Conservation (phyloP, 2,329 filamentous ascomycete genomes). For the Mollisia scopiformis region DNA sequence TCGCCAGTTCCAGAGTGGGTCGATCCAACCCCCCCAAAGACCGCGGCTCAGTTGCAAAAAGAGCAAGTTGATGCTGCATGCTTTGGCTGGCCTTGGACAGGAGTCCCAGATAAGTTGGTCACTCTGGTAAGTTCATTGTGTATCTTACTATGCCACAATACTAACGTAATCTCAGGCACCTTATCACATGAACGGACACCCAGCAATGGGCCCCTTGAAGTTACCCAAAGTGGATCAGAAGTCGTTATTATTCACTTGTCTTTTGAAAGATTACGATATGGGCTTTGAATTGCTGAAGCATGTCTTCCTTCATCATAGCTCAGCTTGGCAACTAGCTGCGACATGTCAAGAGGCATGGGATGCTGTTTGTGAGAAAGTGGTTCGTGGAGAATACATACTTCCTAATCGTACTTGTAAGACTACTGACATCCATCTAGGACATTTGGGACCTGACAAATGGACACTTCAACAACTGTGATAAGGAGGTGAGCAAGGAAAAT, state of each 20-base stretch:
- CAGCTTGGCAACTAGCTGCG: slow-evolving; percentile 19
- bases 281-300: slow-evolving; percentile 4
- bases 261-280: slow-evolving; percentile 12
- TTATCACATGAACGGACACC: slow-evolving; percentile 5
- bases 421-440: slow-evolving; percentile 2
- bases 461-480: slow-evolving; percentile 22
- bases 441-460: slow-evolving; percentile 24
- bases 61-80: slow-evolving; percentile 15
- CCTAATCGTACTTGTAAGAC: too few relatives aligned
- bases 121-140: slow-evolving; percentile 5
- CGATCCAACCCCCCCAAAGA: slow-evolving; percentile 6
- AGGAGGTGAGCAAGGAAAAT: background rate
- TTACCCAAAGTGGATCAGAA: slow-evolving; percentile 1
- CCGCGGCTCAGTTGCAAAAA: slow-evolving; percentile 9
- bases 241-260: slow-evolving; percentile 11
- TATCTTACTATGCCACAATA: background rate
- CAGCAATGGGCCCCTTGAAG: background rate
- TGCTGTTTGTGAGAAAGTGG: slow-evolving; percentile 7
- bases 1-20: slow-evolving; percentile 8
- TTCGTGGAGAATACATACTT: too few relatives aligned
- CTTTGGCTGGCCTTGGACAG: slow-evolving; percentile 23
- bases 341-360: slow-evolving; percentile 20
- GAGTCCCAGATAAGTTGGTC: slow-evolving; percentile 8
- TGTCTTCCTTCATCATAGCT: slow-evolving; percentile 18
- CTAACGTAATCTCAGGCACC: slow-evolving; percentile 6